These are phyloP conservation scores for Saturnispora gosingensis DNA, from an alignment of 805 yeast species.

Conservation along the genomic window DNA sequence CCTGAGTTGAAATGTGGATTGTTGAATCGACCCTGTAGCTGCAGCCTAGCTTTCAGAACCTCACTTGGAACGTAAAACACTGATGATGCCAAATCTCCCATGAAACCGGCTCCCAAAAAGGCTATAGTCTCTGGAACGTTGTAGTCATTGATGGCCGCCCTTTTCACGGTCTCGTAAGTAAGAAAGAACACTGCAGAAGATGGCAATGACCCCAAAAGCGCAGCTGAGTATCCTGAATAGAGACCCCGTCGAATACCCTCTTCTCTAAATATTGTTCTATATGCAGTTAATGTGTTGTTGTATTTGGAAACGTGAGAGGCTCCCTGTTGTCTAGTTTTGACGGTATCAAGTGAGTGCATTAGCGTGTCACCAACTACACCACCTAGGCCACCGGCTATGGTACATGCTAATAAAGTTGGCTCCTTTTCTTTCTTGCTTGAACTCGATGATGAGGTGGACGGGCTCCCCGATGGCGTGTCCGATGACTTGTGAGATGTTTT, in stretches of 20 bases:
- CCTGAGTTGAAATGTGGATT: constrained; percentile 74
- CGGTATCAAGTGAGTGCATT: constrained; percentile 96
- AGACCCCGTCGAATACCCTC: constrained; percentile 83
- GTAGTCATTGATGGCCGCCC: constrained; percentile 54
- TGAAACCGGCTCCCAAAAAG: constrained; percentile 75
- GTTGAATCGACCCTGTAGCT: constrained; percentile 81
- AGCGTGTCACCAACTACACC: constrained; percentile 86
- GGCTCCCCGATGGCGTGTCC: not conserved
- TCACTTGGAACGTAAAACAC: constrained; percentile 91
- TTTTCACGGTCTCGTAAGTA: constrained; percentile 75
- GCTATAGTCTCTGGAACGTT: constrained; percentile 68
- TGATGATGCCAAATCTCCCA: constrained; percentile 90
- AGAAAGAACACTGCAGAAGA: constrained; percentile 92
- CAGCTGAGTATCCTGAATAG: constrained; percentile 89
- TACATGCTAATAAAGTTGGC: constrained; percentile 47
- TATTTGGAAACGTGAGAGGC: constrained; percentile 62
- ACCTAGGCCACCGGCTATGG: constrained; percentile 90
- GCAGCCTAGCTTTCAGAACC: constrained; percentile 86
- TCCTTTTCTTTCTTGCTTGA: not conserved
- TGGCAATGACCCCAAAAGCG: constrained; percentile 87
- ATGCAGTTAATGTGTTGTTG: constrained; percentile 67
- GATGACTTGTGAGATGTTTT: not conserved
- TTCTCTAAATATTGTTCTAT: constrained; percentile 60
- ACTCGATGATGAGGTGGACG: not conserved
- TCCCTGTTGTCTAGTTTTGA: constrained; percentile 97